Evolutionary conservation across 129 eudicot genomes (phyloP), one percentile per base, ranked within the genome.

Genomic region (Ambrosia artemisiifolia): DNA sequence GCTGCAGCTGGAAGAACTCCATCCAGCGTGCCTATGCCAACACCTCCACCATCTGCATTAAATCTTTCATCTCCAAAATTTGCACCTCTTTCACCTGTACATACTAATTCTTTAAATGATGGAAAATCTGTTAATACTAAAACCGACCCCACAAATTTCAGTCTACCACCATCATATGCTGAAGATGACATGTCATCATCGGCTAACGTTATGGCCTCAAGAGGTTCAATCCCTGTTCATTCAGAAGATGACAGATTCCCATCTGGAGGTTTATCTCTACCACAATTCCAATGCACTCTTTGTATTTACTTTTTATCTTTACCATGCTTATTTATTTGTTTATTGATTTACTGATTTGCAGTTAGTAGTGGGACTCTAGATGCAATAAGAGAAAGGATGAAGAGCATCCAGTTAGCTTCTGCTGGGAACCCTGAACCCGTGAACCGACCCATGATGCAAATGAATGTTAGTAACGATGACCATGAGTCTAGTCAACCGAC

Each of bases 1-100:
- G 97, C 96, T 11, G 99, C 99, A 65, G 99, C 97, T n/a, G 99
- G 99, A 75, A 88, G 97, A 85, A 94, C 99, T 32, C 97, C 94
- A 47, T 82, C 99, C 14, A 94, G 96, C 71, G 83, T 94, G 35
- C 99, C 99, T 24, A 48, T 94, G 85, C 73, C 97, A 73, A 94
- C 99, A 24, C 99, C 99, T 57, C 99, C 99, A 33, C 99, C 99
- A 19, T 78, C 84, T 69, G 71, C 97, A 19, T 73, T 89, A 70
- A 85, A 85, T 69, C 87, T 88, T 50, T 84, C 98, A 24, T 88
- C 96, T 57, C 96, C 98, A 42, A 89, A 83, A 82, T 82, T 74
- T n/a, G 93, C 85, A 36, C 85, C 96, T 49, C 76, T 88, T 24
- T 90, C 99, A 60, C 99, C 99, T 79, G 93, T 90, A 77, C 82